Conservation (phyloP, 352 stramenopile species). For the Phytophthora cajani region DNA sequence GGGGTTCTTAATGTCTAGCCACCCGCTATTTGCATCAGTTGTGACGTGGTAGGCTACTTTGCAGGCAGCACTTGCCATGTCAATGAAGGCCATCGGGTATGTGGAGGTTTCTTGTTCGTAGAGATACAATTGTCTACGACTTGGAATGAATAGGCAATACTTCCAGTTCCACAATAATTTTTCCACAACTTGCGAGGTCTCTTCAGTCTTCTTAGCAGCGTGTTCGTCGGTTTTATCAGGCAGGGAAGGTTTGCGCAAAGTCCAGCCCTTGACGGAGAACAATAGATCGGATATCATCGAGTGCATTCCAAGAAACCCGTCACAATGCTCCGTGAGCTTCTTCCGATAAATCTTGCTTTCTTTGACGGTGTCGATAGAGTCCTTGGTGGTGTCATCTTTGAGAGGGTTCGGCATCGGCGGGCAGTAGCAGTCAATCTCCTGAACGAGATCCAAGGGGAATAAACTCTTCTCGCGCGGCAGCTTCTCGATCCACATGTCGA, state of each 20-base stretch:
- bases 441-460: slow-evolving; percentile 72
- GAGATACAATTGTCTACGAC: slow-evolving; percentile 61
- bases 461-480: slow-evolving; percentile 44
- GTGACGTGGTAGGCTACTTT: slow-evolving; percentile 53
- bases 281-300: slow-evolving; percentile 58
- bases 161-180: slow-evolving; percentile 74
- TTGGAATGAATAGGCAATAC: slow-evolving; percentile 69
- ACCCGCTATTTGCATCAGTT: slow-evolving; percentile 48
- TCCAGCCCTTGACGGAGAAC: slow-evolving; percentile 43
- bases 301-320: slow-evolving; percentile 61
- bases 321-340: slow-evolving; percentile 61
- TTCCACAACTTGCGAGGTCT: slow-evolving; percentile 20
- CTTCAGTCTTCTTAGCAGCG: slow-evolving; percentile 5
- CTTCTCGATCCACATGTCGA: slow-evolving; percentile 58
- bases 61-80: slow-evolving; percentile 58
- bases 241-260: slow-evolving; percentile 45
- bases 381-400: neutral
- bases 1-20: slow-evolving; percentile 67
- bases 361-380: neutral
- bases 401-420: slow-evolving; percentile 1
- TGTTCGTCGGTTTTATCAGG: slow-evolving; percentile 47
- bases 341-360: slow-evolving; percentile 49
- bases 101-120: slow-evolving; percentile 58
- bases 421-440: slow-evolving; percentile 63
- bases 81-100: slow-evolving; percentile 51